phyloP scores from a whole-genome alignment of 2,329 filamentous ascomycete genomes.

The Fusarium longipes region DNA sequence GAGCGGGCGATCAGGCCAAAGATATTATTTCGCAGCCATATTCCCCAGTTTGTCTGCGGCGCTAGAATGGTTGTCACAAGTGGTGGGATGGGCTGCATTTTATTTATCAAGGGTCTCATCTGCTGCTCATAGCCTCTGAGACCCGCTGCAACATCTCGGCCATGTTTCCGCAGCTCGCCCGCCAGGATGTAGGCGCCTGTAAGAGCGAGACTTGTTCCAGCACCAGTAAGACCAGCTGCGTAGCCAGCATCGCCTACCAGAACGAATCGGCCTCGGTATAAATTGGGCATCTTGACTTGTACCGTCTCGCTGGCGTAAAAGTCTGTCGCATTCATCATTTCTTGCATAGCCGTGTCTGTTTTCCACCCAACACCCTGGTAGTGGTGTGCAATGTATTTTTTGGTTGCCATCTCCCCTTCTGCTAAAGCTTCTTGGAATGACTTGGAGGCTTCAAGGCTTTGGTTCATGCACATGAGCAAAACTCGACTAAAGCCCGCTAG shows the following conservation, averaged over 20 bases:
- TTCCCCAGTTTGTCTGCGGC: slow-evolving; percentile 58
- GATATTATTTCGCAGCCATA: slow-evolving; percentile 57
- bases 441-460: slow-evolving; percentile 42
- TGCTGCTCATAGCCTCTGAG: slow-evolving; percentile 55
- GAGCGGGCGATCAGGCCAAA: slow-evolving; percentile 56
- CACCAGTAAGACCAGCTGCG: slow-evolving; percentile 58
- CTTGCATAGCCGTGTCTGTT: slow-evolving; percentile 49
- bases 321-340: slow-evolving; percentile 52
- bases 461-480: slow-evolving; percentile 51
- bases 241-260: slow-evolving; percentile 64
- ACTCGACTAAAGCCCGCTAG: slow-evolving; percentile 49
- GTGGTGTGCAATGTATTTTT: slow-evolving; percentile 53
- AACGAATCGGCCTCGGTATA: slow-evolving; percentile 57
- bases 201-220: slow-evolving; percentile 60
- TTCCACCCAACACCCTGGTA: slow-evolving; percentile 61
- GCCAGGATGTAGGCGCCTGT: slow-evolving; percentile 63
- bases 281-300: slow-evolving; percentile 55
- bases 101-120: slow-evolving; percentile 56
- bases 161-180: slow-evolving; percentile 54
- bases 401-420: slow-evolving; percentile 43
- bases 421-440: slow-evolving; percentile 55
- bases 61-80: slow-evolving; percentile 52
- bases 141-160: slow-evolving; percentile 46
- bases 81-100: slow-evolving; percentile 49
- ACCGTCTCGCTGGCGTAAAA: slow-evolving; percentile 60